Evolutionary conservation across 2,329 filamentous ascomycete genomes (phyloP).

Genomic region (Graphiopsis chlorocephala): DNA sequence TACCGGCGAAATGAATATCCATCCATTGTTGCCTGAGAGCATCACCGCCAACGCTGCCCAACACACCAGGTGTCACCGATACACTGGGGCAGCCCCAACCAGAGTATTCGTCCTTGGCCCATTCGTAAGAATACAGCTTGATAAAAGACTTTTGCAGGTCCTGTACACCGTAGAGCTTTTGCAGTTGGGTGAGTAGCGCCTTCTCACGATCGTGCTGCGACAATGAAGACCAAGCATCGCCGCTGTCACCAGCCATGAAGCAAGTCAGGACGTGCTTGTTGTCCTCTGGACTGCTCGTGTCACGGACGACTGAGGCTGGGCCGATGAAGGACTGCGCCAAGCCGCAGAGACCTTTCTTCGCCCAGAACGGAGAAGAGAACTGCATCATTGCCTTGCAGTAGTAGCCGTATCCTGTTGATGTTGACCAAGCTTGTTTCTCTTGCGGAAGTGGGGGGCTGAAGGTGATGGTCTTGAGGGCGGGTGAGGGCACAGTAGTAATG

Average conservation of each 20-base stretch:
- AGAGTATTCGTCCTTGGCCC: slow-evolving; percentile 31
- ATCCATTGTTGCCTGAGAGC: slow-evolving; percentile 30
- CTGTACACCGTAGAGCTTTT: slow-evolving; percentile 28
- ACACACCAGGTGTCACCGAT: slow-evolving; percentile 24
- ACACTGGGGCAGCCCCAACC: slow-evolving; percentile 33
- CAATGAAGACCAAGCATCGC: slow-evolving; percentile 36
- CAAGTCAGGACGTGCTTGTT: slow-evolving; percentile 38
- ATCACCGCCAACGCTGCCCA: slow-evolving; percentile 23
- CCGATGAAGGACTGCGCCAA: slow-evolving; percentile 46
- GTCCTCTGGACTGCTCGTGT: slow-evolving; percentile 38
- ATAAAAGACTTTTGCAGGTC: slow-evolving; percentile 23
- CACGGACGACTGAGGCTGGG: slow-evolving; percentile 47
- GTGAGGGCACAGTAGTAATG: slow-evolving; percentile 51
- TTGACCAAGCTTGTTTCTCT: slow-evolving; percentile 37
- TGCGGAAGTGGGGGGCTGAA: slow-evolving; percentile 50
- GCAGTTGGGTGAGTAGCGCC: slow-evolving; percentile 38
- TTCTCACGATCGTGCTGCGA: slow-evolving; percentile 29
- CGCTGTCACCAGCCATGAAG: slow-evolving; percentile 41
- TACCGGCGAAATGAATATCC: slow-evolving; percentile 54
- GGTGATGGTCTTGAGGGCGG: slow-evolving; percentile 44
- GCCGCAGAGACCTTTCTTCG: slow-evolving; percentile 45
- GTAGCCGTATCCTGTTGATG: slow-evolving; percentile 44
- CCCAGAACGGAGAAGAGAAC: slow-evolving; percentile 50
- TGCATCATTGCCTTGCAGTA: slow-evolving; percentile 53
- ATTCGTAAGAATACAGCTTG: slow-evolving; percentile 31